phyloP scores from a whole-genome alignment of 257 asterid genomes.

The Fraxinus pennsylvanica region DNA sequence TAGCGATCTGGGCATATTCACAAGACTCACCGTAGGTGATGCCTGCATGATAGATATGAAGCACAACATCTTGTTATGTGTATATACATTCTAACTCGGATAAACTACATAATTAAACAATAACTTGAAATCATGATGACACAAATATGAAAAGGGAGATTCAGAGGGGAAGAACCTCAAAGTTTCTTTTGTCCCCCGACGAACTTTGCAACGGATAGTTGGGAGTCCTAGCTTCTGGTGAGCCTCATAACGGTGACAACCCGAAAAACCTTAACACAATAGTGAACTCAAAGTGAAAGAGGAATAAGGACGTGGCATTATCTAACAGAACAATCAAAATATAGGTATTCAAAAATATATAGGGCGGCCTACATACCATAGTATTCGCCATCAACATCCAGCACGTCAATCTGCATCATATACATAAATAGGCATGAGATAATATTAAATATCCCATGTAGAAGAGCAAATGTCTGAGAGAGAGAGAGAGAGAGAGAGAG shows the following conservation, averaged over 20 bases:
- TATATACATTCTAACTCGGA: background rate
- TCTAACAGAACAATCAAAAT: background rate
- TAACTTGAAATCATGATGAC: background rate
- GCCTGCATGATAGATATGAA: constrained; percentile 49
- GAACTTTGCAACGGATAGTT: constrained; percentile 85
- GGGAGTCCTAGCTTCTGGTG: constrained; percentile 88
- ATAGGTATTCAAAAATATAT: background rate
- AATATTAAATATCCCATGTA: background rate
- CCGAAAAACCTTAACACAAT: constrained; percentile 73
- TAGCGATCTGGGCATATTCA: background rate
- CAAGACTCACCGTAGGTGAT: constrained; percentile 65
- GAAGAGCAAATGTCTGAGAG: background rate
- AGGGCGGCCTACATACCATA: constrained; percentile 53
- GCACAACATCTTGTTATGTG: background rate
- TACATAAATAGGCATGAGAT: background rate
- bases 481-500: background rate
- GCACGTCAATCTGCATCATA: constrained; percentile 86
- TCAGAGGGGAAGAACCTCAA: constrained; percentile 48
- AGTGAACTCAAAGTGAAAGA: background rate
- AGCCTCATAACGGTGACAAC: constrained; percentile 96
- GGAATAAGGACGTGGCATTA: background rate
- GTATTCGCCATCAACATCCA: constrained; percentile 87
- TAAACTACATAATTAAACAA: background rate
- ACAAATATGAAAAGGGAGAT: background rate
- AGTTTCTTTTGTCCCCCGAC: constrained; percentile 95